Evolutionary conservation across 2,329 filamentous ascomycete genomes (phyloP).

Genomic region (Cladosporium phlei): DNA sequence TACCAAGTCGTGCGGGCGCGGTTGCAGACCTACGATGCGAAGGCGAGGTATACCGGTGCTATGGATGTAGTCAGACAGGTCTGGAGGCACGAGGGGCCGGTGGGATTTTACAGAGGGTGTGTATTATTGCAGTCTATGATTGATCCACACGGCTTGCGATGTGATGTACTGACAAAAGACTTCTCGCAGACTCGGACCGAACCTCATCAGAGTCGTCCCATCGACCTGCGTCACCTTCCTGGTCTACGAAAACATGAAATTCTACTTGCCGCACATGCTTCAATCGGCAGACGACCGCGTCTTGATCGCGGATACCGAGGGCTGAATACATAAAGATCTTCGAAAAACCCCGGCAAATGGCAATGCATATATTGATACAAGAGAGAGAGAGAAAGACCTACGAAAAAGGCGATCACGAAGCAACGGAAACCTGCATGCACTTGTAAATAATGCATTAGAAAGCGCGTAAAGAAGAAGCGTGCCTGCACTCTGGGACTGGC

Average conservation of each 20-base stretch:
- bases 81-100: slow-evolving; percentile 71
- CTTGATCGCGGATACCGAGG: neutral
- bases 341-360: too few species aligned
- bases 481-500: too few species aligned
- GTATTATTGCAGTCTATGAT: slow-evolving; percentile 53
- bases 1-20: slow-evolving; percentile 88
- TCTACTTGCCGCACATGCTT: slow-evolving; percentile 50
- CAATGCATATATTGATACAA: neutral
- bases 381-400: neutral
- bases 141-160: slow-evolving; percentile 60
- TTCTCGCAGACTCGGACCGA: slow-evolving; percentile 60
- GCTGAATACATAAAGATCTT: neutral
- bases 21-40: slow-evolving; percentile 83
- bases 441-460: slow-evolving; percentile 3
- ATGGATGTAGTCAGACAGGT: slow-evolving; percentile 68
- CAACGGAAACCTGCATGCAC: neutral
- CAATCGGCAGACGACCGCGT: neutral
- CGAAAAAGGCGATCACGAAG: neutral
- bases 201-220: slow-evolving; percentile 84
- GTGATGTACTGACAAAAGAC: neutral
- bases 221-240: slow-evolving; percentile 95
- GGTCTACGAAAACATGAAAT: slow-evolving; percentile 91
- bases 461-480: too few species aligned
- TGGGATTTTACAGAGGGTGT: slow-evolving; percentile 82
- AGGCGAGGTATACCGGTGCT: slow-evolving; percentile 66